Evolutionary conservation across 495 filamentous ascomycete species (phyloP).

Genomic region (Penicillium soppii): DNA sequence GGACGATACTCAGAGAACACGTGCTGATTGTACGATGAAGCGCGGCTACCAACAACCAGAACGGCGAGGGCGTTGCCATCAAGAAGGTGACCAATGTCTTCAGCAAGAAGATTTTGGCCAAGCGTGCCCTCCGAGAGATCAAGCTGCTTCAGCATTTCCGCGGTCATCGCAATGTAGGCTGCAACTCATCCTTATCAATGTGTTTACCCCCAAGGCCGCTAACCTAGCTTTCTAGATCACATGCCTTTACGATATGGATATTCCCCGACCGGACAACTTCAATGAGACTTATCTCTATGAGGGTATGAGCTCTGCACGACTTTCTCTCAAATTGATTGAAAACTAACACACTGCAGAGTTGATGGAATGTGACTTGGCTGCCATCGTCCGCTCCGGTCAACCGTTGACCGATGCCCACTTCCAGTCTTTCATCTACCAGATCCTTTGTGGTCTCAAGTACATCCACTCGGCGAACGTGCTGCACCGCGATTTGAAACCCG

Average conservation of each 20-base stretch:
- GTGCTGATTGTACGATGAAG: conserved; percentile 42
- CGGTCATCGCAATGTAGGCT: conserved; percentile 73
- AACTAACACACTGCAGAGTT: conserved; percentile 61
- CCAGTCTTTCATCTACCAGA: conserved; percentile 94
- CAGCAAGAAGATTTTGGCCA: conserved; percentile 99
- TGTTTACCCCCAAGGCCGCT: conserved; percentile 20
- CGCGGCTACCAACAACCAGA: conserved; percentile 88
- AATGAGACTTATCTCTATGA: conserved; percentile 99
- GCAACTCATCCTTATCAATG: conserved; percentile 8
- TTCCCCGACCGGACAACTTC: conserved; percentile 95
- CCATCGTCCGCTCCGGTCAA: conserved; percentile 95
- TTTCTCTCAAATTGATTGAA: neutral
- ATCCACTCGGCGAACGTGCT: conserved; percentile 98
- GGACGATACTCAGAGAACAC: conserved; percentile 1
- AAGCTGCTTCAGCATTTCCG: conserved; percentile 98
- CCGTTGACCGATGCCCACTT: conserved; percentile 95
- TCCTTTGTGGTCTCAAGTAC: conserved; percentile 94
- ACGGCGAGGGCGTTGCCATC: conserved; percentile 94
- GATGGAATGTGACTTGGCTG: conserved; percentile 98
- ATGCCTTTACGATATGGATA: conserved; percentile 99
- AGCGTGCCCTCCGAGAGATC: conserved; percentile 95
- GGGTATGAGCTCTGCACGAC: conserved; percentile 51
- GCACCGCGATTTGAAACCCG: conserved; percentile 94
- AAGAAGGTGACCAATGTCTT: conserved; percentile 99
- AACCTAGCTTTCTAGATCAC: conserved; percentile 69